Percentiles rank a stretch among this genome's conserved stretches.
Conservation (phyloP, 2,329 filamentous ascomycete species). For the Colletotrichum sp. region DNA sequence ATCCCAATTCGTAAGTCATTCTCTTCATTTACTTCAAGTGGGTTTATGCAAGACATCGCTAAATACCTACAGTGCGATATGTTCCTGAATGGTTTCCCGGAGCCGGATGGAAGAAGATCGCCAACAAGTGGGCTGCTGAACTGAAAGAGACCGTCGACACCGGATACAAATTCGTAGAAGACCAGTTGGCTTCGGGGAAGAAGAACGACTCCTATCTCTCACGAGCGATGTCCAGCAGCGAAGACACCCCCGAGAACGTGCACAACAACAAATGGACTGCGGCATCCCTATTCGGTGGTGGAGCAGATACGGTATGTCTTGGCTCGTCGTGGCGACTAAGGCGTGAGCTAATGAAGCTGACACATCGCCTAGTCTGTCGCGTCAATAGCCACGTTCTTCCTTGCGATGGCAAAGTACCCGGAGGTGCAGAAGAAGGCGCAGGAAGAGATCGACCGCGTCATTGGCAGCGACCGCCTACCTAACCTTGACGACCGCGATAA, state of each 20-base stretch:
- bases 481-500: constrained; percentile 50
- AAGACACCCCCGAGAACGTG: background rate
- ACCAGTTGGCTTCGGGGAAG: background rate
- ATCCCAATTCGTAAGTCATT: background rate
- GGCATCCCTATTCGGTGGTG: constrained; percentile 5
- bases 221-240: background rate
- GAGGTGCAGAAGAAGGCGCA: constrained; percentile 51
- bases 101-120: constrained; percentile 13
- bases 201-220: background rate
- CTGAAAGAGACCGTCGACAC: background rate
- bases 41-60: accelerated
- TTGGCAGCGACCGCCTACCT: constrained; percentile 52
- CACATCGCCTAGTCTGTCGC: constrained; percentile 27
- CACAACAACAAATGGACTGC: constrained; percentile 16
- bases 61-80: constrained; percentile 26
- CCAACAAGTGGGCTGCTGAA: background rate
- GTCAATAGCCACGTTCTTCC: constrained; percentile 44
- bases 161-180: constrained; percentile 27
- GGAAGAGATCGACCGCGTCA: constrained; percentile 55
- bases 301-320: constrained; percentile 17
- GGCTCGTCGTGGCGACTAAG: constrained; percentile 5
- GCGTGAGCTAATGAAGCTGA: accelerated
- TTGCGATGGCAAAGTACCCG: constrained; percentile 52
- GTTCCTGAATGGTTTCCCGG: constrained; percentile 23
- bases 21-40: accelerated